Base-by-base conservation (phyloP, 2,329 filamentous ascomycete species). In the Fusarium mundagurra region DNA sequence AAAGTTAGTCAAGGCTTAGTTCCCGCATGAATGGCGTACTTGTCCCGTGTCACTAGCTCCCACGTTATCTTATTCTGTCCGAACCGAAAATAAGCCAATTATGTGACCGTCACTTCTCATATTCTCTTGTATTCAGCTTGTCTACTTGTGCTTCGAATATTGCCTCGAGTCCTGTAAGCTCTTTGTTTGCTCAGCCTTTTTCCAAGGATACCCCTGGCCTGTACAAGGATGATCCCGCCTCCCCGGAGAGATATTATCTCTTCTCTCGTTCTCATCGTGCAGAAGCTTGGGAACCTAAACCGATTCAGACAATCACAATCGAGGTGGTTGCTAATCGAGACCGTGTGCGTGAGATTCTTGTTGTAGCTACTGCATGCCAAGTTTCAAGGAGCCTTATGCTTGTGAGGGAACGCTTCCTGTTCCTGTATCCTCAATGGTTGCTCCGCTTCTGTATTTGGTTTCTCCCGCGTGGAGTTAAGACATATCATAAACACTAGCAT, bases 21-120 rank as follows among this genome's bases (percentile, higher is more conserved):
- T 60, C 36, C 51, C 20, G 44, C 29, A 16, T 11, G 4, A 14
- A 41, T 41, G 4, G 13, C 11, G 9, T 33, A 6, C n/a, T 20
- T 60, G 22, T 51, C 43, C 51, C 51, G 34, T 38, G 53, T 8
- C 4, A 16, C 27, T 34, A 57, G 18, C 22, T 17, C 24, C 6
- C 3, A 34, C 10, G 34, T 27, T 24, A 11, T 41, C 43, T 59
- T 33, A 33, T 29, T 59, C 17, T 38, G 11, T 31, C 11, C 39
- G 29, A 33, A 55, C 39, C 22, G 27, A 18, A 6, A 33, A 5
- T 48, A 29, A 58, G 38, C 24, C n/a, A 43, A 5, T 38, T 8
- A 8, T 3, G n/a, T 41, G 27, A 55, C 17, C 36, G 20, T 68
- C 66, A 69, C 22, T 62, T 69, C 27, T 69, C 66, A 69, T 27